Base-by-base conservation (phyloP, 2,329 filamentous ascomycete species). In the Didymella keratinophila region DNA sequence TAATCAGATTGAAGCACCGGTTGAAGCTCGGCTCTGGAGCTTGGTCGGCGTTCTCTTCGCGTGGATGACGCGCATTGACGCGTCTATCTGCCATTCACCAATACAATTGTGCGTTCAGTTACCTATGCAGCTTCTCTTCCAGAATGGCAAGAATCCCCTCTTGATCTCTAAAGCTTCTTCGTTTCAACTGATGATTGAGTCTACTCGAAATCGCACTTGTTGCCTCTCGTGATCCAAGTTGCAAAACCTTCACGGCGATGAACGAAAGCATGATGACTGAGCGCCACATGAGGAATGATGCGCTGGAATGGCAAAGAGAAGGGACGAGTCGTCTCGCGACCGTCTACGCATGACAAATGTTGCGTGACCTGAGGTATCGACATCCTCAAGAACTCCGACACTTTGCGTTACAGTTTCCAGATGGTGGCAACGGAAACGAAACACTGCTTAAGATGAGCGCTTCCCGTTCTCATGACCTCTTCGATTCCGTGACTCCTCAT, bases 381-480 rank as follows among this genome's bases (percentile, higher is more conserved):
- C 6, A 12, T 14, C 16, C 21, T 46, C 25, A 51, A 42, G 21
- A 42, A 39, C 41, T 69, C 62, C 46, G 49, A 70, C 67, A 63
- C 60, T 68, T 68, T 64, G 70, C 64, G 69, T 71, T 65, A 66
- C 70, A 73, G 61, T 12, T 36, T 25, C 55, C 46, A 64, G 65
- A 60, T 69, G 63, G 68, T 51, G 51, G 20, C 28, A 52, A 48
- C 54, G 51, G n/a, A 39, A 58, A 51, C 52, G 46, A 52, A 51
- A 54, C 50, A 28, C 34, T 41, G 25, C 28, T 49, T 46, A 41
- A 43, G 36, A 28, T 7, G 20, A 8, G 27, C 18, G 14, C 5
- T 9, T 18, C 21, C 30, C 37, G 25, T 28, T 36, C 4, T 25
- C 3, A 1, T n/a, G 12, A 47, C 14, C 21, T 54, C 14, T 4